Percentiles rank a stretch among this genome's conserved stretches.
Conservation (phyloP, 441 rosid genomes). For the Corymbia citriodora region DNA sequence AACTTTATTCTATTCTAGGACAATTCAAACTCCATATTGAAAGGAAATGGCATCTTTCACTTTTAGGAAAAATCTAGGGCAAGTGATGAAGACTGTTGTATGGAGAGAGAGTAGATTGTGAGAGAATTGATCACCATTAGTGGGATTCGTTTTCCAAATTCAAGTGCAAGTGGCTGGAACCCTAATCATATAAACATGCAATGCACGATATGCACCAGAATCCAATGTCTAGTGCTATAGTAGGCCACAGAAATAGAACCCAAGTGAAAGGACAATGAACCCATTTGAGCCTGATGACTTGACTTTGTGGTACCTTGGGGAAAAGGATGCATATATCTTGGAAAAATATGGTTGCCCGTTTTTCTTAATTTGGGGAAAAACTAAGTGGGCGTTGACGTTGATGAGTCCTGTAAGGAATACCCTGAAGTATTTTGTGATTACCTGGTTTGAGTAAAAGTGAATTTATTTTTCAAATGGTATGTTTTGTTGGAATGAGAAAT, state of each 20-base stretch:
- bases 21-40: not conserved
- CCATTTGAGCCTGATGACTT: not conserved
- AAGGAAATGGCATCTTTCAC: not conserved
- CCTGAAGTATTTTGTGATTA: not conserved
- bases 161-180: not conserved
- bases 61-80: not conserved
- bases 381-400: not conserved
- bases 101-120: not conserved
- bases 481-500: not conserved
- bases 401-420: not conserved
- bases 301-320: not conserved
- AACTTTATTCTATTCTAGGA: not conserved
- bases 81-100: not conserved
- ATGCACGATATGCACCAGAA: not conserved
- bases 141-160: not conserved
- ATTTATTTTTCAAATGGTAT: not conserved
- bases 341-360: not conserved
- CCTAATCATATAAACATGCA: not conserved
- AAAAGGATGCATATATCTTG: not conserved
- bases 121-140: not conserved
- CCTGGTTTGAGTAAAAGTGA: not conserved
- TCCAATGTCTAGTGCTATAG: not conserved
- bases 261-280: not conserved
- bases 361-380: not conserved
- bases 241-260: not conserved